These are phyloP conservation scores for Linderina pennispora DNA, from an alignment of 192 early-diverging fungal genomes.

Conservation along the genomic window DNA sequence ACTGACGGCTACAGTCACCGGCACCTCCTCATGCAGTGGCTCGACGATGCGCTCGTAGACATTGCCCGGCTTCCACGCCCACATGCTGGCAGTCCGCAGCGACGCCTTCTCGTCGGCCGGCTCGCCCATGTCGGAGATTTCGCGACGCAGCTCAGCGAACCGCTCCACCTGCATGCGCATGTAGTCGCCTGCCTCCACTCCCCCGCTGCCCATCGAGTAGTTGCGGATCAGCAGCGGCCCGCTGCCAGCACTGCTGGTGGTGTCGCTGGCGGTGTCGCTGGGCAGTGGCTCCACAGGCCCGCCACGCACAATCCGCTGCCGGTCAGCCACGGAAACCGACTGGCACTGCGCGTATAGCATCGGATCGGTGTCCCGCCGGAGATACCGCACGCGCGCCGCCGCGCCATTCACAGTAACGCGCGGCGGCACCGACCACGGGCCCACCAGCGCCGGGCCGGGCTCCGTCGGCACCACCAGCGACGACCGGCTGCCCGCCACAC, in stretches of 20 bases:
- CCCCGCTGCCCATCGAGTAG: too few relatives aligned
- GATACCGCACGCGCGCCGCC: conserved; percentile 26
- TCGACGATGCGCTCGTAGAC: conserved; percentile 16
- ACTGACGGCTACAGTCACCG: conserved; percentile 17
- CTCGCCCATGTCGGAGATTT: conserved; percentile 12
- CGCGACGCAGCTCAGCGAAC: conserved; percentile 32
- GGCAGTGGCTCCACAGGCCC: background rate
- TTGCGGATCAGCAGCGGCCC: conserved; percentile 14
- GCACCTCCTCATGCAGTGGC: conserved; percentile 18
- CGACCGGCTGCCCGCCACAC: background rate
- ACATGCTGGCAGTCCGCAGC: too few relatives aligned
- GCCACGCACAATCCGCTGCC: too few relatives aligned
- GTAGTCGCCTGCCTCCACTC: too few relatives aligned
- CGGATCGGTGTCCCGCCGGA: conserved; percentile 26
- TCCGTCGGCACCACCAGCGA: background rate
- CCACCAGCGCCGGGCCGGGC: background rate
- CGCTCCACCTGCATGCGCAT: too few relatives aligned
- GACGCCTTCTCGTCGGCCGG: too few relatives aligned
- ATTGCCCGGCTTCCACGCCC: too few relatives aligned
- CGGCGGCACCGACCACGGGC: conserved; percentile 37
- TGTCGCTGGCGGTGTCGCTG: background rate
- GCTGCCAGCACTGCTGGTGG: background rate
- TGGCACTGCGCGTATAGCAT: conserved; percentile 34
- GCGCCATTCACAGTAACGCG: conserved; percentile 25
- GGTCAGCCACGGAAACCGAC: too few relatives aligned